These are phyloP conservation scores for Myriosclerotinia curreyana DNA, from an alignment of 2,329 filamentous ascomycete genomes.

Conservation along the genomic window DNA sequence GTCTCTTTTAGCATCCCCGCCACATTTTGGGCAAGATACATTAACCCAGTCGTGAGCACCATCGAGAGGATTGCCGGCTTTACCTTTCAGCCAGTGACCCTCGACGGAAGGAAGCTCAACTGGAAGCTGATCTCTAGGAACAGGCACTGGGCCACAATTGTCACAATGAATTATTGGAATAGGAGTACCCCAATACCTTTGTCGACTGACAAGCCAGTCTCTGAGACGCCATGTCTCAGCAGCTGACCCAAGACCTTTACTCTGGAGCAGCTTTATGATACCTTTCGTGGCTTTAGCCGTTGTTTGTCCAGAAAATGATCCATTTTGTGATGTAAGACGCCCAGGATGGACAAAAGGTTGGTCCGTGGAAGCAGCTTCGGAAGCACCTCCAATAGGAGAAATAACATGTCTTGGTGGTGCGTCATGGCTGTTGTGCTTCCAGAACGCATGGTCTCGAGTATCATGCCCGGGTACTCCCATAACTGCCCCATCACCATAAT, in stretches of 20 bases:
- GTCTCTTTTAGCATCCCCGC: constrained; percentile 68
- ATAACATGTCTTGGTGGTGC: constrained; percentile 64
- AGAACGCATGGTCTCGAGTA: constrained; percentile 73
- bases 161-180: constrained; percentile 84
- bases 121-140: constrained; percentile 72
- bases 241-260: constrained; percentile 55
- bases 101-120: constrained; percentile 70
- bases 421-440: constrained; percentile 64
- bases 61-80: constrained; percentile 74
- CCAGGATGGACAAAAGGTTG: constrained; percentile 65
- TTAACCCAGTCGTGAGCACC: constrained; percentile 70
- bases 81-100: constrained; percentile 64
- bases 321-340: constrained; percentile 63
- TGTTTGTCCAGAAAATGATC: constrained; percentile 59
- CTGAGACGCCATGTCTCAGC: constrained; percentile 74
- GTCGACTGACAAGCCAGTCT: constrained; percentile 90
- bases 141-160: constrained; percentile 73
- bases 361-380: constrained; percentile 44
- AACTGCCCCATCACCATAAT: constrained; percentile 82
- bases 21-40: constrained; percentile 71
- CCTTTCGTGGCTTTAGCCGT: constrained; percentile 61
- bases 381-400: constrained; percentile 45
- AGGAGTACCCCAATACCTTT: constrained; percentile 87
- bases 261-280: constrained; percentile 56
- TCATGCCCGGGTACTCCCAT: constrained; percentile 94